phyloP scores from a whole-genome alignment of 441 rosid species.

The Syzygium malaccense region DNA sequence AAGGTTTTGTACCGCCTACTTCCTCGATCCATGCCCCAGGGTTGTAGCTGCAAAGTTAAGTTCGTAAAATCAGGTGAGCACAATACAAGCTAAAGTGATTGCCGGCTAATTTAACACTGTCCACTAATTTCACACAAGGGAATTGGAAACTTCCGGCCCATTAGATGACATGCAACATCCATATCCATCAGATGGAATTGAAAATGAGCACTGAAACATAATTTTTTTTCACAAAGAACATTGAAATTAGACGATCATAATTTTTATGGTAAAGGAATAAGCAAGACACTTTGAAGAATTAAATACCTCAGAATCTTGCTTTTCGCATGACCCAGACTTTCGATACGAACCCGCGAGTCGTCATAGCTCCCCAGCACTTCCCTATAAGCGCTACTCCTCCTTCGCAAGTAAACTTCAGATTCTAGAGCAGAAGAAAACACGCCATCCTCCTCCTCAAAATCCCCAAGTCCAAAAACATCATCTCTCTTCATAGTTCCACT shows the following conservation, averaged over 20 bases:
- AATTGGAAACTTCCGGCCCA: neutral
- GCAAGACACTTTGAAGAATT: neutral
- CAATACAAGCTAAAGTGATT: neutral
- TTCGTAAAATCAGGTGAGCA: neutral
- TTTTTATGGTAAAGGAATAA: neutral
- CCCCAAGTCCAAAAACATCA: neutral
- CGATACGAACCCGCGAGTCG: slow-evolving; percentile 14
- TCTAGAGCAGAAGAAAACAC: neutral
- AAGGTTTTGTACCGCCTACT: slow-evolving; percentile 19
- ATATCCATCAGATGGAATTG: neutral
- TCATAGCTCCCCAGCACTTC: slow-evolving; percentile 45
- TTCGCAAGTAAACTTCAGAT: neutral
- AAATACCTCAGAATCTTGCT: slow-evolving; percentile 47
- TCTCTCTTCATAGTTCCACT: neutral
- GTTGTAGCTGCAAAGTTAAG: slow-evolving; percentile 28
- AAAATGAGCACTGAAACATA: neutral
- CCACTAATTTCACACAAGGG: neutral
- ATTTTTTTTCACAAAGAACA: neutral
- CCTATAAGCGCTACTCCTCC: slow-evolving; percentile 15
- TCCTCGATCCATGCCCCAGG: slow-evolving; percentile 67
- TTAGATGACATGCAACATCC: neutral
- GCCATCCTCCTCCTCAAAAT: neutral
- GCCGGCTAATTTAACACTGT: neutral
- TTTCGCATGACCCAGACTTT: slow-evolving; percentile 32
- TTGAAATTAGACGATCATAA: neutral